Base-by-base conservation (phyloP, 345 rosid species). In the Boechera divaricarpa region DNA sequence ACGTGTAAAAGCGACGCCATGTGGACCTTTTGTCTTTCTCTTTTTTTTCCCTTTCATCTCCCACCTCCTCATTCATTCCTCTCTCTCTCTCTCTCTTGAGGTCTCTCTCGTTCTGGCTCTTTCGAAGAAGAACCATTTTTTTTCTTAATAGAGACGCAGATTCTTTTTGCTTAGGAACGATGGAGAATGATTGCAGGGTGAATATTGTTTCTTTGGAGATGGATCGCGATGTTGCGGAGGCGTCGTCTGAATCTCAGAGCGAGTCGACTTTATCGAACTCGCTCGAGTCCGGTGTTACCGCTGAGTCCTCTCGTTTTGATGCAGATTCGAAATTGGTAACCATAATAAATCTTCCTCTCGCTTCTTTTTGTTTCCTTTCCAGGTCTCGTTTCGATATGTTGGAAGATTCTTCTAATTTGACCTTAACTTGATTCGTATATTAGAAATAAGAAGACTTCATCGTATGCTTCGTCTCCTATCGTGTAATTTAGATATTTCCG, bases 1-100 rank as follows among this genome's bases (percentile, higher is more conserved):
- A 85, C 86, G 83, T 88, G 87, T 80, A 77, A 90, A 90, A 88
- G 89, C 72, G 89, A 69, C 66, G 85, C 89, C 85, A 86, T 79
- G 84, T 86, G 89, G 87, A 79, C 76, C 74, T 75, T 79, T 69
- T 38, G n/a, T 44, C 57, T 41, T 5, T 47, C 36, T 73, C 36
- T 69, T 16, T 76, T 62, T 21, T 21, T 44, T 2, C 13, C 18
- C 1, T 21, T 29, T 54, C 63, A 60, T 57, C n/a, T 13, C 69
- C 32, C 55, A 54, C 58, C 12, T 4, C 47, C 21, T 47, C 55
- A 4, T 13, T 38, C 41, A 9, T 18, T 35, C 26, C 42, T 32
- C 9, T 18, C 16, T 42, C 60, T 68, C 75, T 45, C 16, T 16
- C 66, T 35, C 7, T 71, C 58, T 58, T 35, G 7, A 52, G 72